Conservation (phyloP, 441 rosid genomes). For the Mallotus repandus region DNA sequence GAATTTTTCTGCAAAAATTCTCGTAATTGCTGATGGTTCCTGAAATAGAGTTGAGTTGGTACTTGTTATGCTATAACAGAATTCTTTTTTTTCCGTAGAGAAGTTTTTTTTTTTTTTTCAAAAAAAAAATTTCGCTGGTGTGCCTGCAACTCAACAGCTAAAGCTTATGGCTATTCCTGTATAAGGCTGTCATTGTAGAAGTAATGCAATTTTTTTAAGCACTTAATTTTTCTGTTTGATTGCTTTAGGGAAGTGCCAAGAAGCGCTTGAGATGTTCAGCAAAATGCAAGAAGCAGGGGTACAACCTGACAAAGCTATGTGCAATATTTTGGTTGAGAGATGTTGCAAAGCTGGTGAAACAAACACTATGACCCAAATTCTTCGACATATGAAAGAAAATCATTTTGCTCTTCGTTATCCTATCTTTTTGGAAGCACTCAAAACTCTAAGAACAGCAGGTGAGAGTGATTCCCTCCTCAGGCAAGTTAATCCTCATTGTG, state of each 20-base stretch:
- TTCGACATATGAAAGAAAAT: slow-evolving; percentile 61
- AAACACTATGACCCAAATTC: slow-evolving; percentile 43
- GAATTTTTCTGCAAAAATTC: neutral
- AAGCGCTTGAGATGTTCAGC: slow-evolving; percentile 67
- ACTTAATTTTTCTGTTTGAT: slow-evolving; percentile 9
- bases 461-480: slow-evolving; percentile 54
- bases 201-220: slow-evolving; percentile 10
- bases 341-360: slow-evolving; percentile 57
- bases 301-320: slow-evolving; percentile 84
- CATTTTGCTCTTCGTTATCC: slow-evolving; percentile 61
- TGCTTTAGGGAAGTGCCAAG: slow-evolving; percentile 61
- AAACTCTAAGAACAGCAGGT: slow-evolving; percentile 45
- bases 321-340: slow-evolving; percentile 73
- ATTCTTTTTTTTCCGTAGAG: neutral
- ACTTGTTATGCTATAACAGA: neutral
- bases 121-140: neutral
- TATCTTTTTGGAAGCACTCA: slow-evolving; percentile 53
- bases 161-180: neutral
- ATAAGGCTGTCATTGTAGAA: slow-evolving; percentile 26
- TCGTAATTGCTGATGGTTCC: slow-evolving; percentile 4
- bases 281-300: slow-evolving; percentile 81
- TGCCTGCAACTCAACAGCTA: neutral
- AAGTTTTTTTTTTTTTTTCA: neutral
- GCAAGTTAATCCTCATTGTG: slow-evolving; percentile 71
- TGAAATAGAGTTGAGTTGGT: neutral